Conservation (phyloP, 1,139 yeast genomes). For the Protomyces lactucae-debilis region DNA sequence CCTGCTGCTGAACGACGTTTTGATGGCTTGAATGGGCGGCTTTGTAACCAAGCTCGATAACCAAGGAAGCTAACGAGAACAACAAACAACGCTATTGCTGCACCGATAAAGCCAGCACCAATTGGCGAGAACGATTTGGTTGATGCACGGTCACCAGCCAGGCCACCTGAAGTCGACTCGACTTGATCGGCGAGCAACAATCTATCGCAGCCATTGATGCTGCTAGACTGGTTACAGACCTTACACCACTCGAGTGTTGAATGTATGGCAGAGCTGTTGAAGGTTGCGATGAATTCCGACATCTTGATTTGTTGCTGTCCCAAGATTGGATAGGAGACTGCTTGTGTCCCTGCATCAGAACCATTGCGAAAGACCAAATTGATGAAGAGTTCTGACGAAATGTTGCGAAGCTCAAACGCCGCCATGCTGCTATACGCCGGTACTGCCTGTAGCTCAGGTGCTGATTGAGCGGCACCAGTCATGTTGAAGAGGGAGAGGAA, state of each 20-base stretch:
- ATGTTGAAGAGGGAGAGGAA: conserved; percentile 25
- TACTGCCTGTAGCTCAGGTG: conserved; percentile 7
- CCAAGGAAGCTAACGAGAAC: neutral
- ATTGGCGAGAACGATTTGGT: conserved; percentile 10
- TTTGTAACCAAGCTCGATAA: neutral
- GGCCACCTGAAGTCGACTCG: neutral
- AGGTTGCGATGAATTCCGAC: conserved; percentile 4
- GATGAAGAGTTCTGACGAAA: conserved; percentile 10
- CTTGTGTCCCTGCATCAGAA: conserved; percentile 2
- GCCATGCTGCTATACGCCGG: conserved; percentile 16
- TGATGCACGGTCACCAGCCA: neutral
- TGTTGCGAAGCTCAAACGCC: conserved; percentile 18
- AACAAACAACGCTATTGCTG: neutral
- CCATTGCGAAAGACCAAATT: conserved; percentile 20
- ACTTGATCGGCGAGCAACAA: conserved; percentile 4
- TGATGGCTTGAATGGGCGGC: neutral
- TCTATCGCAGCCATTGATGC: conserved; percentile 12
- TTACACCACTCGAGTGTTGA: conserved; percentile 22
- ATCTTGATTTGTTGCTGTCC: conserved; percentile 14
- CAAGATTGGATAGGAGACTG: neutral
- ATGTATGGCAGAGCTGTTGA: conserved; percentile 13
- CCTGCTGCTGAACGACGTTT: neutral
- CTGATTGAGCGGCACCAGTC: conserved; percentile 16
- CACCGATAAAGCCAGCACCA: conserved; percentile 27
- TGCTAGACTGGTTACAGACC: conserved; percentile 15